Base-by-base conservation (phyloP, 768 basidiomycete genomes). In the Sarcomyxa edulis region DNA sequence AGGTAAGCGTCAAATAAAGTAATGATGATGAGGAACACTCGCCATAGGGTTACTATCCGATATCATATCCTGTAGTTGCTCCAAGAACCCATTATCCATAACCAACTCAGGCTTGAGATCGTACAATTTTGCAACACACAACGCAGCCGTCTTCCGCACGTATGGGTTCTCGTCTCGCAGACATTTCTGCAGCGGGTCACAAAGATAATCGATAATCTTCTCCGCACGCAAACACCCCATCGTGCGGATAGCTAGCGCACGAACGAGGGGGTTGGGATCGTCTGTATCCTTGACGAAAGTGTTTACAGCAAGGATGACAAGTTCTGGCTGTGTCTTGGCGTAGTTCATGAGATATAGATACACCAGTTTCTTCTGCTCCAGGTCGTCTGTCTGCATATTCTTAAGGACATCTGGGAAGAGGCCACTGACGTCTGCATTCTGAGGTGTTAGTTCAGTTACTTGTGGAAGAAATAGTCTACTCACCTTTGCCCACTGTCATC, bases 331-430 rank as follows among this genome's bases (percentile, higher is more conserved):
- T 0, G 95, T 94, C 58, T 96, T 96, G 23, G 95, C 95, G 49
- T 98, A 99, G 69, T 99, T 99, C 88, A 98, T 97, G 43, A 99
- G 81, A 61, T 97, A 97, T 16, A 96, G 77, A 54, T 96, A 98
- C n/a, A 98, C 96, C 23, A 99, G 85, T 64, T 99, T 98, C 79
- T 98, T 99, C 68, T 98, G 96, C 61, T 99, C 96, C 38, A 99
- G 77, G 60, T 98, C 95, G 36, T 99, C 95, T 18, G 96, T 98
- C 66, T 98, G 95, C 94, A 93, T 96, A 64, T 97, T 97, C 75
- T 96, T 96, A 55, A 99, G 81, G 21, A 98, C 95, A 63, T 98
- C 92, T 6, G 95, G 94, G 57, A 98, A 97, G 48, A 98, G 78
- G 15, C 94, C 93, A 53, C 84, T 86, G 64, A 92, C 87, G 62